Evolutionary conservation across 495 filamentous ascomycete genomes (phyloP).

Genomic region (Margaritispora aquatica): DNA sequence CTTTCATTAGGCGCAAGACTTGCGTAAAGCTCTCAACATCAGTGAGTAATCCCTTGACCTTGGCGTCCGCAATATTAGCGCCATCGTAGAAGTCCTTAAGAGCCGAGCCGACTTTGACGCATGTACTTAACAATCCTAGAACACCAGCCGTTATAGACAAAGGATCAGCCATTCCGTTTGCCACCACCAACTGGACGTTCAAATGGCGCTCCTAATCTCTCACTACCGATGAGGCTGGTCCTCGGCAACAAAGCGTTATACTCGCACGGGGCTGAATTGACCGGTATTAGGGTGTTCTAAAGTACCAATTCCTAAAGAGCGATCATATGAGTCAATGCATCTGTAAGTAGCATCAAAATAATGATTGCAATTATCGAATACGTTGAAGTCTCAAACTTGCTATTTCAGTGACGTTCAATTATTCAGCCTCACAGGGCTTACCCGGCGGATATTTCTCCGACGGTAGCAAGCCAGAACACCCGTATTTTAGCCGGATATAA

Average conservation of each 20-base stretch:
- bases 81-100: conserved; percentile 15
- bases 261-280: background rate
- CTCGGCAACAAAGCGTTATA: background rate
- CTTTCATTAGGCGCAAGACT: conserved; percentile 13
- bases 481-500: background rate
- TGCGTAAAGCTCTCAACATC: conserved; percentile 16
- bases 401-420: background rate
- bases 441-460: background rate
- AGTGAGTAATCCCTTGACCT: conserved; percentile 10
- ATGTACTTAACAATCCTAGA: conserved; percentile 7
- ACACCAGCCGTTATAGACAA: conserved; percentile 15
- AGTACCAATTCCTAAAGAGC: background rate
- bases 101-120: conserved; percentile 3
- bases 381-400: background rate
- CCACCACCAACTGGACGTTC: background rate
- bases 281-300: background rate
- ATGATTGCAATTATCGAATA: background rate
- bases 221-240: background rate
- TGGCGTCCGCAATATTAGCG: conserved; percentile 7
- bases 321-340: background rate
- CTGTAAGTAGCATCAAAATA: background rate
- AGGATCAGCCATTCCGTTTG: conserved; percentile 4
- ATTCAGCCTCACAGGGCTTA: background rate
- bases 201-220: background rate
- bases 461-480: background rate